Conservation (phyloP, 2,329 filamentous ascomycete species). For the Aspergillus chevalieri region DNA sequence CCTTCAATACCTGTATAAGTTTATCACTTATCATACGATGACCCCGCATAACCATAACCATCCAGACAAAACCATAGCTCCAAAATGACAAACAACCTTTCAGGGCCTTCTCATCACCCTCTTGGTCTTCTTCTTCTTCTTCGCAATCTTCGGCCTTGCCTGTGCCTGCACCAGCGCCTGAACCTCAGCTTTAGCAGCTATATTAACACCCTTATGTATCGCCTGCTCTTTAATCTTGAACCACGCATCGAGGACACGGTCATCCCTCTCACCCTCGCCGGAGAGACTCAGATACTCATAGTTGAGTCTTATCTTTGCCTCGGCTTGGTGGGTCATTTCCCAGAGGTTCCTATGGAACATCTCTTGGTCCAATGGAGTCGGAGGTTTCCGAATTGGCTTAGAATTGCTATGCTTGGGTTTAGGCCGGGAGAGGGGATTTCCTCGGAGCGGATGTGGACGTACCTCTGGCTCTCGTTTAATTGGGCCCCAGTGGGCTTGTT, state of each 20-base stretch:
- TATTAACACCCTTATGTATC: constrained; percentile 2
- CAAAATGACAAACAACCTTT: too few species aligned
- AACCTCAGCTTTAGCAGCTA: background rate
- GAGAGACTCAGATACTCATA: constrained; percentile 2
- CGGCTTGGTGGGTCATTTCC: constrained; percentile 1
- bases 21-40: too few species aligned
- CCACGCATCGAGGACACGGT: constrained; percentile 3
- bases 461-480: background rate
- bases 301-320: constrained; percentile 4
- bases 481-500: background rate
- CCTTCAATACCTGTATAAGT: too few species aligned
- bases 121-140: background rate
- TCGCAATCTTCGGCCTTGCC: background rate
- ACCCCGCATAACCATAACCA: too few species aligned
- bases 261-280: constrained; percentile 1
- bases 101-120: background rate
- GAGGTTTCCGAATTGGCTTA: constrained; percentile 10
- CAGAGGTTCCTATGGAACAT: constrained; percentile 10
- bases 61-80: too few species aligned
- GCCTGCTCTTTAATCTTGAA: constrained; percentile 2
- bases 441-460: background rate
- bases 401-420: background rate
- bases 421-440: background rate
- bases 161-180: background rate
- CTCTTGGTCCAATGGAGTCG: constrained; percentile 9